Evolutionary conservation across 106 monocot genomes (phyloP).

Genomic region (Triglochin maritima): DNA sequence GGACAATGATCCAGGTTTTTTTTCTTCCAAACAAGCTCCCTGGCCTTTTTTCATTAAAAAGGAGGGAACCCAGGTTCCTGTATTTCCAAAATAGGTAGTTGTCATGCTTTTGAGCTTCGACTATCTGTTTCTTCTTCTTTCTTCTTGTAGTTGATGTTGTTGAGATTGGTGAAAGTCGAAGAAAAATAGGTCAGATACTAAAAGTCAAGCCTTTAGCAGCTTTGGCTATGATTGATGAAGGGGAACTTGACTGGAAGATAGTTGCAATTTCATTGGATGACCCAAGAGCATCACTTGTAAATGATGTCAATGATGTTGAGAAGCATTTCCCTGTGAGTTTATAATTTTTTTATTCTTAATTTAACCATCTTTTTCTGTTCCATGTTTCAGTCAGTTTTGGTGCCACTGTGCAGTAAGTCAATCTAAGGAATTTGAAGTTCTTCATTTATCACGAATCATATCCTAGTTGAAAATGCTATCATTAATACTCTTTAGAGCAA

Average conservation of each 20-base stretch:
- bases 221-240: constrained; percentile 98
- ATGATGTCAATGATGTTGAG: constrained; percentile 87
- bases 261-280: constrained; percentile 94
- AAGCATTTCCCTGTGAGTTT: constrained; percentile 75
- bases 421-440: no score
- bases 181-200: constrained; percentile 73
- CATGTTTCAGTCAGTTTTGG: no score
- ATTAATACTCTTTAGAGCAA: no score
- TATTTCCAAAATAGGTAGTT: neutral
- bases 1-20: constrained; percentile 89
- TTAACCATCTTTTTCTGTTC: neutral
- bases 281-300: constrained; percentile 85
- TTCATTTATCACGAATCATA: no score
- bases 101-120: no score
- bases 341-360: neutral
- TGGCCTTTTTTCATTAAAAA: neutral
- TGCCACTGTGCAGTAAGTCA: no score
- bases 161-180: constrained; percentile 75
- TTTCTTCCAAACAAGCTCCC: no score
- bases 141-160: constrained; percentile 73
- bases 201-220: constrained; percentile 86
- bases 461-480: no score
- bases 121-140: neutral
- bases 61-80: neutral
- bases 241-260: constrained; percentile 97